These are phyloP conservation scores for Plectranthus barbatus DNA, from an alignment of 257 asterid genomes.

Conservation along the genomic window DNA sequence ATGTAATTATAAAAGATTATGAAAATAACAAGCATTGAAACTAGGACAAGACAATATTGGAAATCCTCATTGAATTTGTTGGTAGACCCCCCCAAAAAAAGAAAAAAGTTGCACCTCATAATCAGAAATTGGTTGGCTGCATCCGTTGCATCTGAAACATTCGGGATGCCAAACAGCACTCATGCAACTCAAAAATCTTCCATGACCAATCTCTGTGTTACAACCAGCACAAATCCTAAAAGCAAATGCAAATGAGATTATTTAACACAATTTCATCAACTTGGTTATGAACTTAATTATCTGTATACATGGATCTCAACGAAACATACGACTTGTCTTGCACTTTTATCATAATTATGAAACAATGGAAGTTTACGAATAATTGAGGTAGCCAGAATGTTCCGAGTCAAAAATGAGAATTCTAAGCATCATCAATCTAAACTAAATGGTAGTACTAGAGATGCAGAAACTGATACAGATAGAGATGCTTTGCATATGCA, in stretches of 20 bases:
- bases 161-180: constrained; percentile 97
- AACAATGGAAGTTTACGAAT: not conserved
- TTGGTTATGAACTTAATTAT: not conserved
- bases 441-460: not conserved
- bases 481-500: not conserved
- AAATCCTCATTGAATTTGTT: too few species aligned
- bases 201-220: constrained; percentile 79
- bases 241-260: constrained; percentile 17
- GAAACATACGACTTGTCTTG: not conserved
- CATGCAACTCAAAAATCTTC: constrained; percentile 90
- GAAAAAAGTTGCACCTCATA: constrained; percentile 50
- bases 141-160: constrained; percentile 86
- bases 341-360: not conserved
- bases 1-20: too few species aligned
- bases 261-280: not conserved
- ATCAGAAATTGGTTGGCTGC: constrained; percentile 82
- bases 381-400: not conserved
- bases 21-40: too few species aligned
- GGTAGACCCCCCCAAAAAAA: too few species aligned
- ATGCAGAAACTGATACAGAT: not conserved
- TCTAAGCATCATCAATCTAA: too few species aligned
- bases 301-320: not conserved
- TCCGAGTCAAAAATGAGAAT: not conserved
- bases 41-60: too few species aligned
- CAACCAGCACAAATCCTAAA: constrained; percentile 94